Conservation (phyloP, 768 basidiomycete species). For the Leccinum pellstonianum region DNA sequence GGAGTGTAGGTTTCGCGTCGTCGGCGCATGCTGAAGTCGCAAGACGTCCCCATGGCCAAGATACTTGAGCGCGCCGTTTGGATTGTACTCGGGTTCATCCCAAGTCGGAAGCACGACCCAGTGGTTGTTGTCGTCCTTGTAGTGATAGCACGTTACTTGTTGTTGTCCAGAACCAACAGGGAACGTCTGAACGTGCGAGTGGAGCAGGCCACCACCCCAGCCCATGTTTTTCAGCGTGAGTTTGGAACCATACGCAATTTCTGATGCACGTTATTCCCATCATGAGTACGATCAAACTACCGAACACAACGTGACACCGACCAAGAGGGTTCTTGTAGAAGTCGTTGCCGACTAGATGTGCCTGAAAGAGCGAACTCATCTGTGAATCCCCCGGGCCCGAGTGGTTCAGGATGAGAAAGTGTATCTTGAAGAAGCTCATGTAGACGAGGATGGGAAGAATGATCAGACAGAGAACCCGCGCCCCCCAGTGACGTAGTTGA, state of each 20-base stretch:
- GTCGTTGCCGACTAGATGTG: constrained; percentile 91
- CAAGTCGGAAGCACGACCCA: constrained; percentile 81
- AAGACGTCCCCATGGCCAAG: constrained; percentile 75
- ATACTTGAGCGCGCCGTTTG: constrained; percentile 63
- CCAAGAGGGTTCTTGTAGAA: constrained; percentile 89
- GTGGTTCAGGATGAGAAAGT: constrained; percentile 92
- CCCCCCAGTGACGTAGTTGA: constrained; percentile 89
- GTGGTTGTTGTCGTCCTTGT: constrained; percentile 98
- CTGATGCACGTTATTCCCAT: constrained; percentile 36
- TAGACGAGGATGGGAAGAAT: constrained; percentile 89
- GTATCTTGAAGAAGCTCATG: constrained; percentile 92
- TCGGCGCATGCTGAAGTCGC: constrained; percentile 78
- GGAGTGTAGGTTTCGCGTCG: constrained; percentile 89
- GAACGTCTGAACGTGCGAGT: constrained; percentile 95
- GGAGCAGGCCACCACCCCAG: constrained; percentile 94
- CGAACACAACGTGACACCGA: constrained; percentile 30
- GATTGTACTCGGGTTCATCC: constrained; percentile 68
- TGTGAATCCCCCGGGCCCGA: constrained; percentile 94
- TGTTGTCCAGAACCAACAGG: constrained; percentile 92
- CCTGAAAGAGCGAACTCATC: constrained; percentile 99
- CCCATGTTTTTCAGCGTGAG: constrained; percentile 96
- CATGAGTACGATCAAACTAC: constrained; percentile 1
- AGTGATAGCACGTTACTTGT: constrained; percentile 98
- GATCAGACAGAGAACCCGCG: constrained; percentile 83
- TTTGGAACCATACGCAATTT: constrained; percentile 88